Evolutionary conservation across 2,329 filamentous ascomycete species (phyloP).

Genomic region (Phoma sp.): DNA sequence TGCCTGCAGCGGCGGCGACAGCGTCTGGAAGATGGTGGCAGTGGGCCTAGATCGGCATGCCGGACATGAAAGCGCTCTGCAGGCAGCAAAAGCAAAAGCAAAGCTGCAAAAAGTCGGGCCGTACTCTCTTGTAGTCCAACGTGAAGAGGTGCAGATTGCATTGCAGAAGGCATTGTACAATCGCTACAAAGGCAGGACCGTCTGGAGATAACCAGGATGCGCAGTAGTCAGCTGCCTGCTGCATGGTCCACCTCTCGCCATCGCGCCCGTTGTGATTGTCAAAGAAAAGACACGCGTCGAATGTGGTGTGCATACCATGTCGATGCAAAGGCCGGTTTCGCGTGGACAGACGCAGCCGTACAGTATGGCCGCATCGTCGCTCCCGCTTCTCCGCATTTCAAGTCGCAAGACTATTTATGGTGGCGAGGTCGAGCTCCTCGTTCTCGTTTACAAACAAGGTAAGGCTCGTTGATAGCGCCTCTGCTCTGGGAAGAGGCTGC

Average conservation of each 20-base stretch:
- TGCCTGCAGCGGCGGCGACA: constrained; percentile 3
- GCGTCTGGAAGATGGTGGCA: neutral
- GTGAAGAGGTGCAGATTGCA: constrained; percentile 13
- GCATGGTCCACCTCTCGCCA: constrained; percentile 9
- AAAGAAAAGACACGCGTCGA: neutral
- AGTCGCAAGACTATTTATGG: constrained; percentile 44
- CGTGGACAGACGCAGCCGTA: constrained; percentile 7
- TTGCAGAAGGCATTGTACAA: constrained; percentile 18
- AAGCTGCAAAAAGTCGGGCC: constrained; percentile 13
- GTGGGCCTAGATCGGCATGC: constrained; percentile 14
- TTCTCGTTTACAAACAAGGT: constrained; percentile 27
- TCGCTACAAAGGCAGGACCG: constrained; percentile 10
- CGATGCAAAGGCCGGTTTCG: neutral
- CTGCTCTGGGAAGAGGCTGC: constrained; percentile 16
- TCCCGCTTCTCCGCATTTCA: constrained; percentile 47
- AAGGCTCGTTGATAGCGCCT: constrained; percentile 24
- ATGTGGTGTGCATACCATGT: neutral
- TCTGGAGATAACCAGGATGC: constrained; percentile 20
- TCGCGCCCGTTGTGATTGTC: neutral
- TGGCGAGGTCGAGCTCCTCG: constrained; percentile 36
- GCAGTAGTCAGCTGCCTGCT: constrained; percentile 13
- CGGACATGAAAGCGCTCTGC: constrained; percentile 13
- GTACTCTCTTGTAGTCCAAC: constrained; percentile 2
- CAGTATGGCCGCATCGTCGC: constrained; percentile 21
- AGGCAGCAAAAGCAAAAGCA: constrained; percentile 19